phyloP scores from a whole-genome alignment of 1,284 basidiomycete genomes.

The Trichosporon ovoides region DNA sequence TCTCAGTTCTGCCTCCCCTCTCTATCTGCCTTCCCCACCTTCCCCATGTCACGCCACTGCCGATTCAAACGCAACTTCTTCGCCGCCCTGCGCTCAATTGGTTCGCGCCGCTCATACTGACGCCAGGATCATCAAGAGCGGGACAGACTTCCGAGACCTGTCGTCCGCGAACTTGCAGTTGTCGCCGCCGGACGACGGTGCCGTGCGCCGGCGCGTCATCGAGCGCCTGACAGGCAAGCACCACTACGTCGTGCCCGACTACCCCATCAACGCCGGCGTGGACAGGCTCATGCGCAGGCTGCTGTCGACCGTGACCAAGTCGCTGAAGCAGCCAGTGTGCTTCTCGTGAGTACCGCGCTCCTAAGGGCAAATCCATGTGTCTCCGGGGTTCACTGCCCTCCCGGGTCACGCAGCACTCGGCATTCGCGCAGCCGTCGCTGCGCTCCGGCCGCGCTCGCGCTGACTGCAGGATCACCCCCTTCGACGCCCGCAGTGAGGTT shows the following conservation, averaged over 20 bases:
- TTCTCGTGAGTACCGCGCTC: slow-evolving; percentile 29
- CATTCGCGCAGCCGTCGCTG: too few species aligned
- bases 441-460: too few species aligned
- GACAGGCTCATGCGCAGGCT: slow-evolving; percentile 61
- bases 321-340: slow-evolving; percentile 69
- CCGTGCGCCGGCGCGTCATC: slow-evolving; percentile 64
- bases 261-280: slow-evolving; percentile 59
- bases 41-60: too few species aligned
- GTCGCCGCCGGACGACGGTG: slow-evolving; percentile 55
- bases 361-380: too few species aligned
- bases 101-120: background rate
- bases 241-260: slow-evolving; percentile 60
- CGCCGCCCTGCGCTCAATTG: background rate
- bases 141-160: slow-evolving; percentile 83
- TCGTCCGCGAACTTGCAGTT: slow-evolving; percentile 68
- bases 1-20: background rate
- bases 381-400: slow-evolving; percentile 25
- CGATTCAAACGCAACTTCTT: too few species aligned
- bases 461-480: slow-evolving; percentile 54
- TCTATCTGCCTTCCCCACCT: background rate
- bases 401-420: too few species aligned
- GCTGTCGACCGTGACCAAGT: slow-evolving; percentile 64
- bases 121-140: slow-evolving; percentile 64
- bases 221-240: slow-evolving; percentile 61
- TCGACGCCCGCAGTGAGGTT: slow-evolving; percentile 69